Conservation (phyloP, 495 filamentous ascomycete genomes). For the Aspergillus campestris region DNA sequence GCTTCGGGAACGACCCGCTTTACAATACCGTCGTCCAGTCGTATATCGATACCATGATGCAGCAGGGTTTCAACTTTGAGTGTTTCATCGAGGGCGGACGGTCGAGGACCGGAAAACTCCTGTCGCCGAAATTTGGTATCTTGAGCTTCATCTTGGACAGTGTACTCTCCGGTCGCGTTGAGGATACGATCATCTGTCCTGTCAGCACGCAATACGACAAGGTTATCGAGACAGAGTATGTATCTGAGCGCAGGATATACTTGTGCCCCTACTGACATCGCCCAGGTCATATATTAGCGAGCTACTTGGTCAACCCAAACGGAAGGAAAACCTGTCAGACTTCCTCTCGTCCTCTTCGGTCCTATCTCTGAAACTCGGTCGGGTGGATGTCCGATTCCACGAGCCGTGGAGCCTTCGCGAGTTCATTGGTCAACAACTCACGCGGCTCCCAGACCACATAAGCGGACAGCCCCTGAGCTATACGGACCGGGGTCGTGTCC, state of each 20-base stretch:
- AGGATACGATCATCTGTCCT: conserved; percentile 87
- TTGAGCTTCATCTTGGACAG: conserved; percentile 86
- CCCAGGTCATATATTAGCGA: conserved; percentile 79
- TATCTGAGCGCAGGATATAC: background rate
- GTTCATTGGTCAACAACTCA: conserved; percentile 69
- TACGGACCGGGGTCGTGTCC: conserved; percentile 50
- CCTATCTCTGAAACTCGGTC: conserved; percentile 75
- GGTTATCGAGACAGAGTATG: conserved; percentile 85
- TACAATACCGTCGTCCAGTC: conserved; percentile 88
- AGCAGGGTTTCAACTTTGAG: conserved; percentile 87
- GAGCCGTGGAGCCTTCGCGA: conserved; percentile 83
- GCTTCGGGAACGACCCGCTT: conserved; percentile 84
- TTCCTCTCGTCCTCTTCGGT: conserved; percentile 85
- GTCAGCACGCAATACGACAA: conserved; percentile 98
- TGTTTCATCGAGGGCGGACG: conserved; percentile 95
- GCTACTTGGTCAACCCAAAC: conserved; percentile 86
- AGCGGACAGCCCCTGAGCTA: conserved; percentile 33
- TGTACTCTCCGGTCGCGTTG: conserved; percentile 74
- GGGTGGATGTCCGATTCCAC: conserved; percentile 93
- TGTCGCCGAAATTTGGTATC: conserved; percentile 95
- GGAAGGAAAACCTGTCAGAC: conserved; percentile 83
- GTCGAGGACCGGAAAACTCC: conserved; percentile 85
- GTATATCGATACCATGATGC: conserved; percentile 88
- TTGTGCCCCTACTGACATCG: conserved; percentile 6
- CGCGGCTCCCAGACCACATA: conserved; percentile 29